A percentile compares a stretch with the other conserved stretches of the same genome.
phyloP scores from a whole-genome alignment of 2,329 filamentous ascomycete species.

The Thermothelomyces thermophilus region DNA sequence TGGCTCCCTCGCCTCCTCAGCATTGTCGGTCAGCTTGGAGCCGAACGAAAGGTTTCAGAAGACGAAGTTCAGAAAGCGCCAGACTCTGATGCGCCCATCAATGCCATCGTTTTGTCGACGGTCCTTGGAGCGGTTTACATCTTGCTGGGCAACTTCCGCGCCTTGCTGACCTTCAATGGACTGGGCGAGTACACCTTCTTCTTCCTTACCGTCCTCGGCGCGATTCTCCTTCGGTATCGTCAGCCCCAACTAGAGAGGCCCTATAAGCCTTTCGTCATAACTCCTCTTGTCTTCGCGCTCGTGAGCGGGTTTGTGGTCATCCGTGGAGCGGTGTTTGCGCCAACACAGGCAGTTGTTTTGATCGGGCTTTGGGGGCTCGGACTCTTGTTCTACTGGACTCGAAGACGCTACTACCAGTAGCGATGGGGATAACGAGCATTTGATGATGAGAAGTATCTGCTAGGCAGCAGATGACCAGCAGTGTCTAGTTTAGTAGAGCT shows the following conservation, averaged over 20 bases:
- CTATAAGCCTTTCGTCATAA: slow-evolving; percentile 46
- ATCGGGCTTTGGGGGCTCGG: slow-evolving; percentile 46
- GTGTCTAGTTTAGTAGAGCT: too few species aligned
- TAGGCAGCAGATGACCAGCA: too few species aligned
- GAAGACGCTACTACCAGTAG: neutral
- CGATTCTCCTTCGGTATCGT: slow-evolving; percentile 48
- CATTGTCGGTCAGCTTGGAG: slow-evolving; percentile 38
- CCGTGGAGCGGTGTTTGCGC: slow-evolving; percentile 53
- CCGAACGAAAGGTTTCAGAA: neutral
- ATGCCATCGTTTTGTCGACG: slow-evolving; percentile 45
- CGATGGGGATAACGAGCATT: too few species aligned
- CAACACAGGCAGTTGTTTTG: slow-evolving; percentile 46
- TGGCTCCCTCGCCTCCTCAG: slow-evolving; percentile 45
- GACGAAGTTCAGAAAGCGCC: slow-evolving; percentile 5
- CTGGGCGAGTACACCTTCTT: slow-evolving; percentile 58
- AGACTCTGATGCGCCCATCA: slow-evolving; percentile 45
- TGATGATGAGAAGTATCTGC: too few species aligned
- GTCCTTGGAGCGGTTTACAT: slow-evolving; percentile 51
- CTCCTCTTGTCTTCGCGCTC: slow-evolving; percentile 47
- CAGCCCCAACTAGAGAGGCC: slow-evolving; percentile 50
- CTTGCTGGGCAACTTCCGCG: slow-evolving; percentile 53
- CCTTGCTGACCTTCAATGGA: slow-evolving; percentile 54
- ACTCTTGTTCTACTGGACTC: slow-evolving; percentile 34
- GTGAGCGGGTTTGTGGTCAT: slow-evolving; percentile 56
- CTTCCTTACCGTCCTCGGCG: slow-evolving; percentile 54